Evolutionary conservation across 2,329 filamentous ascomycete genomes (phyloP).

Genomic region (Epichloe gansuensis): DNA sequence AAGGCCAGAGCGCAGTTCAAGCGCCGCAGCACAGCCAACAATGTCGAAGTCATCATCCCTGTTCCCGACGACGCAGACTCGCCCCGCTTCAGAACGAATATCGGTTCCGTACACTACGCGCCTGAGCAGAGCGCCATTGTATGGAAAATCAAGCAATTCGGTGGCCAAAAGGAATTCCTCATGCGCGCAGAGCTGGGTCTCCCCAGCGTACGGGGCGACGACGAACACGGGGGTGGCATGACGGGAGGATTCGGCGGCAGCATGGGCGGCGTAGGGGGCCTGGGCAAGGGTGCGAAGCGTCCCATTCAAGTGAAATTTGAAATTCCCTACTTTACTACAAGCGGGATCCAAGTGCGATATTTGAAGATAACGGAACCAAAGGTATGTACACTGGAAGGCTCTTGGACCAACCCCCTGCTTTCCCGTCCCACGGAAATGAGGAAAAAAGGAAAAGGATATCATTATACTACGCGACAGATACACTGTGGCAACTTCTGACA

Average conservation of each 20-base stretch:
- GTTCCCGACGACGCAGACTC: conserved; percentile 96
- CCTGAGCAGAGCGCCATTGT: conserved; percentile 96
- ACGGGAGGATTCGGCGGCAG: conserved; percentile 93
- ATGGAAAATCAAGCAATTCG: conserved; percentile 99
- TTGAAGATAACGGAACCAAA: conserved; percentile 99
- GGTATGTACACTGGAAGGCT: conserved; percentile 42
- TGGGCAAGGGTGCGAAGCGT: conserved; percentile 74
- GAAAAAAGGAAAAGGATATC: not conserved
- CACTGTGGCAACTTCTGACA: not conserved
- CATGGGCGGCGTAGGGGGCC: conserved; percentile 77
- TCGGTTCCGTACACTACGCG: conserved; percentile 93
- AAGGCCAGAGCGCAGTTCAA: conserved; percentile 99
- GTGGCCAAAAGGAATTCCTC: conserved; percentile 93
- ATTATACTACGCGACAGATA: too few relatives aligned
- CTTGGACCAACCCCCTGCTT: not conserved
- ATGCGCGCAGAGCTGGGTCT: conserved; percentile 95
- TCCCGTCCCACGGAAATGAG: conserved; percentile 3
- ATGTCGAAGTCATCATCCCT: conserved; percentile 94
- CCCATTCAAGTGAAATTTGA: conserved; percentile 99
- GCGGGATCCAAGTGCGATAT: conserved; percentile 95
- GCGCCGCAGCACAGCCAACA: conserved; percentile 92
- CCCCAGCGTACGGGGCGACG: conserved; percentile 86
- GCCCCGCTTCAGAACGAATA: conserved; percentile 92
- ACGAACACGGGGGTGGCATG: conserved; percentile 94
- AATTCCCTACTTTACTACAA: conserved; percentile 99